phyloP scores from a whole-genome alignment of 2,329 filamentous ascomycete species.

The Pseudovirgaria hyperparasitica region DNA sequence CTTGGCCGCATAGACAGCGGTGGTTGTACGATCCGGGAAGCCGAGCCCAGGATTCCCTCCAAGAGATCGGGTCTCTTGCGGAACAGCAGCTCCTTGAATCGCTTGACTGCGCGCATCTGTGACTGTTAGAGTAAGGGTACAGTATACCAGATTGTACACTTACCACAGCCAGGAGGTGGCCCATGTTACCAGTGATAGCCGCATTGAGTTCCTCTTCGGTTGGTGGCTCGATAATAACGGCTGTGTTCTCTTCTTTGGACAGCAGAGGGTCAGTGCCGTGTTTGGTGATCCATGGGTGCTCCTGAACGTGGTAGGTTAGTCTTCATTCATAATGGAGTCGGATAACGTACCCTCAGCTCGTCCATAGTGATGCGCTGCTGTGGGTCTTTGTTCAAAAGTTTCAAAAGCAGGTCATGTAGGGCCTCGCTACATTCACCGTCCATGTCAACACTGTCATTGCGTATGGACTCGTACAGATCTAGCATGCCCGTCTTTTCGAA shows the following conservation, averaged over 20 bases:
- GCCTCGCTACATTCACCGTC: conserved; percentile 50
- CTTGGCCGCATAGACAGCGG: conserved; percentile 38
- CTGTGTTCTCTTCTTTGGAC: conserved; percentile 73
- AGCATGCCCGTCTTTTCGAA: conserved; percentile 70
- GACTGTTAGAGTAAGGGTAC: neutral
- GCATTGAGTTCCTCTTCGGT: conserved; percentile 84
- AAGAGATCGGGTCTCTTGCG: conserved; percentile 41
- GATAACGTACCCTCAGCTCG: conserved; percentile 57
- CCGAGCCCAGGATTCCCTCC: conserved; percentile 47
- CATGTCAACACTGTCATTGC: conserved; percentile 51
- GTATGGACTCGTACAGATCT: conserved; percentile 83
- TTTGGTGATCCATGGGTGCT: conserved; percentile 87
- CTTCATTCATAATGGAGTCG: neutral
- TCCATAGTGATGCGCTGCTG: conserved; percentile 70
- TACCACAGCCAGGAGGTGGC: conserved; percentile 72
- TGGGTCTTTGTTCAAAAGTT: conserved; percentile 74
- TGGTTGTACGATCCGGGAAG: conserved; percentile 45
- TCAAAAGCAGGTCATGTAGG: conserved; percentile 62
- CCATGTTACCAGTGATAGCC: conserved; percentile 84
- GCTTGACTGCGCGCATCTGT: conserved; percentile 83
- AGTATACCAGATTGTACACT: conserved; percentile 7
- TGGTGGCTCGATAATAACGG: conserved; percentile 64
- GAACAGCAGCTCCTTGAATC: conserved; percentile 67
- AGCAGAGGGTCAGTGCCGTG: conserved; percentile 65
- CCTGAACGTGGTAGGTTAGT: conserved; percentile 36